These are phyloP conservation scores for Malus asiatica DNA, from an alignment of 306 rosid species.

Conservation along the genomic window DNA sequence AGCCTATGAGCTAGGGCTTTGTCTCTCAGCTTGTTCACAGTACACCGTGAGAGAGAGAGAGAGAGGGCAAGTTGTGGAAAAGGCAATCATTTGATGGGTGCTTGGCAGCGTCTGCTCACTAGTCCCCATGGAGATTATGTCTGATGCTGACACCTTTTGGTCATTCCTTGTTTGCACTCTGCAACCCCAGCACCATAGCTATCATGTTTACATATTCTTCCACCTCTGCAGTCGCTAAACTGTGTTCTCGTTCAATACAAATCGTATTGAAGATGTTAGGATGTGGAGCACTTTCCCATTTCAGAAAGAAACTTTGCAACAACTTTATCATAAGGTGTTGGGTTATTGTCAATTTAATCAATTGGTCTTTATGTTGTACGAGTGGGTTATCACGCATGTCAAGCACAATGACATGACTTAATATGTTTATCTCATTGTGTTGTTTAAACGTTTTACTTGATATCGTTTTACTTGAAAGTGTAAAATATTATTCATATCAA, in stretches of 20 bases:
- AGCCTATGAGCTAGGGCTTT: background rate
- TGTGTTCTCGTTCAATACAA: background rate
- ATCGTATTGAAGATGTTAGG: background rate
- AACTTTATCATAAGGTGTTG: too few species aligned
- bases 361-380: too few species aligned
- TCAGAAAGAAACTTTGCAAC: too few species aligned
- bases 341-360: too few species aligned
- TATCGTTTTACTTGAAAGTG: too few species aligned
- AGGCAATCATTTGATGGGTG: constrained; percentile 5
- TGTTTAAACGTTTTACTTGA: too few species aligned
- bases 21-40: background rate
- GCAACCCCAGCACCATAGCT: background rate
- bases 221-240: background rate
- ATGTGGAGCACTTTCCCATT: background rate
- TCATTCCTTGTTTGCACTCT: background rate
- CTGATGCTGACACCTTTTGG: background rate
- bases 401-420: too few species aligned
- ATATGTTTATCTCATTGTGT: too few species aligned
- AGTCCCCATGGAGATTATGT: constrained; percentile 1
- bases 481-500: too few species aligned
- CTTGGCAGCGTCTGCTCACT: background rate
- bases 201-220: background rate
- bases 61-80: background rate
- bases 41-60: background rate
- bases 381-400: too few species aligned